Evolutionary conservation across 257 asterid genomes (phyloP), one percentile per base, ranked within the genome.

Genomic region (Vinca minor): DNA sequence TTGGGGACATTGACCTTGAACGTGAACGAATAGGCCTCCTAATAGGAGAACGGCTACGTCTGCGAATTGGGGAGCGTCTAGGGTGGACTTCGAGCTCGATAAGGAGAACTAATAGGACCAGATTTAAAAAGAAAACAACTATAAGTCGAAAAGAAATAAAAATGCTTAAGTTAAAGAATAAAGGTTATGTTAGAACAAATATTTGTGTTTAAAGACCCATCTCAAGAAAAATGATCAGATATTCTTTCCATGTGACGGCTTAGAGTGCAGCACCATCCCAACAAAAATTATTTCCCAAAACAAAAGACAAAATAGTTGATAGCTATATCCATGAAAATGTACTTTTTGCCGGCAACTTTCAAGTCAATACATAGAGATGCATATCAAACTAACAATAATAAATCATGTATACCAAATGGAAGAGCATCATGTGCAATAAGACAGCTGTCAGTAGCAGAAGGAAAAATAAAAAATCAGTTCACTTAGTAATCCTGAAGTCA

Each of bases 1-100:
- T 84, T 25, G 96, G 96, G 58, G 99, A 83, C 63, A 79, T 68
- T 2, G 96, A 89, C 45, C 84, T 85, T 54, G 96, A 93, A 26
- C 86, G 89, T n/a, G 99, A 85, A 47, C 85, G 96, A 59, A 74
- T 79, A 52, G 96, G 97, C 82, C 94, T 89, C 64, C 99, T 71
- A 44, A 85, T 48, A 67, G 99, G 97, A 59, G 98, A 89, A 68
- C 96, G 95, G 62, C 95, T 91, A 31, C 93, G 88, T 65, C 96
- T 83, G 59, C 98, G 97, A 59, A 86, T 25, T 8, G 96, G 94
- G 56, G 98, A 91, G 71, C 95, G 86, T 78, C 94, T 86, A 38
- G 94, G n/a, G 95, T 62, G 98, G 98, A 64, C 88, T 88, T 63
- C 95, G 84, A 49, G 70, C 84, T 47, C 94, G 91, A 63, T 91